phyloP scores from a whole-genome alignment of 345 rosid species.

The Heritiera fomes region DNA sequence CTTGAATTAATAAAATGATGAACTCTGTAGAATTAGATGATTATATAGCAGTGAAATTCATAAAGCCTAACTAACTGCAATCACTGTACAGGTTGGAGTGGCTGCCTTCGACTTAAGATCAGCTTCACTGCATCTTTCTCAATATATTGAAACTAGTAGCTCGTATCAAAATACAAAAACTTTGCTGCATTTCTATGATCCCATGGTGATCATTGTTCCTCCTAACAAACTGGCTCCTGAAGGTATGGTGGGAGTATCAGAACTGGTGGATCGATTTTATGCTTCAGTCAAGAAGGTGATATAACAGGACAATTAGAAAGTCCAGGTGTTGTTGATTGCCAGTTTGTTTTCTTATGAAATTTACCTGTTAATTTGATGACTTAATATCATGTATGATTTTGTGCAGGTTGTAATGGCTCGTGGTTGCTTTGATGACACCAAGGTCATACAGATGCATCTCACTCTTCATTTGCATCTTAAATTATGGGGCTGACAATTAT shows the following conservation, averaged over 20 bases:
- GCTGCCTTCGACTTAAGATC: conserved; percentile 93
- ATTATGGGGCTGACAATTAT: conserved; percentile 18
- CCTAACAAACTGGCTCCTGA: conserved; percentile 84
- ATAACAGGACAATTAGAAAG: conserved; percentile 3
- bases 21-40: conserved; percentile 1
- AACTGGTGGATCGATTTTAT: conserved; percentile 68
- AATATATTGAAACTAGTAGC: conserved; percentile 92
- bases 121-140: conserved; percentile 91
- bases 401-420: conserved; percentile 82
- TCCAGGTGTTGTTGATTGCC: neutral
- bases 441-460: conserved; percentile 47
- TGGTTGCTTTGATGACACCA: conserved; percentile 94
- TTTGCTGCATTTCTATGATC: conserved; percentile 81
- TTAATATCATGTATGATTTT: conserved; percentile 8
- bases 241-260: conserved; percentile 90
- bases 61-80: conserved; percentile 6
- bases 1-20: neutral
- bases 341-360: neutral
- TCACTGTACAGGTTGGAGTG: conserved; percentile 69
- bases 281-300: conserved; percentile 74
- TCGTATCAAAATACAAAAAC: conserved; percentile 91
- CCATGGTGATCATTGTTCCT: conserved; percentile 74
- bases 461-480: conserved; percentile 18
- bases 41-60: neutral
- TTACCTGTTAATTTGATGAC: conserved; percentile 3